Percentiles rank a stretch among this genome's conserved stretches.
These are phyloP conservation scores for Picea abies DNA, from an alignment of 83 land plant genomes.

Conservation along the genomic window DNA sequence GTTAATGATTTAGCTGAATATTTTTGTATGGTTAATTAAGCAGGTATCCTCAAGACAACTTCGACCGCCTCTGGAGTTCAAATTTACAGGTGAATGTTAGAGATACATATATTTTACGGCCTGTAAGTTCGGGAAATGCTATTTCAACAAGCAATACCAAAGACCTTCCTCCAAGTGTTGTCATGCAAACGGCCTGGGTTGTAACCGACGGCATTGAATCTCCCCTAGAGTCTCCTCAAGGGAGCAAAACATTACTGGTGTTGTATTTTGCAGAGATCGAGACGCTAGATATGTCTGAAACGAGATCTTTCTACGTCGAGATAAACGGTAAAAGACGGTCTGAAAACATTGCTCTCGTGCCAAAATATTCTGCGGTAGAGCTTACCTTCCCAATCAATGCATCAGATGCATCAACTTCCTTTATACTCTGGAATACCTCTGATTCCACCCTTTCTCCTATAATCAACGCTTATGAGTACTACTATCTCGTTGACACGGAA, in stretches of 20 bases:
- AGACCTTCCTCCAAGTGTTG: too few species aligned
- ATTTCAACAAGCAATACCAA: too few species aligned
- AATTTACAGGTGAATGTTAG: too few species aligned
- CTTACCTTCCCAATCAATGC: not conserved
- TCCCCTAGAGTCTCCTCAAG: not conserved
- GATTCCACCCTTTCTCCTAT: not conserved
- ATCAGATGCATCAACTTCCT: too few species aligned
- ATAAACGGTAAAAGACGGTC: not conserved
- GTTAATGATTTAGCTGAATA: too few species aligned
- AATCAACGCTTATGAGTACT: not conserved
- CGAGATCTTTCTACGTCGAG: not conserved
- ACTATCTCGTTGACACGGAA: not conserved
- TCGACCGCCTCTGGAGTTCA: too few species aligned
- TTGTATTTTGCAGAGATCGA: not conserved
- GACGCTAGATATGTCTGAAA: not conserved
- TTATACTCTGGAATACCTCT: not conserved
- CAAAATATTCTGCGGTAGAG: not conserved
- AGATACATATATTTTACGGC: too few species aligned
- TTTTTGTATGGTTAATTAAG: too few species aligned
- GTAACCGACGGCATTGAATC: too few species aligned
- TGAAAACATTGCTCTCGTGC: not conserved
- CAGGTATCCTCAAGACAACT: too few species aligned
- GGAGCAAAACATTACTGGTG: not conserved
- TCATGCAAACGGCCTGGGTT: too few species aligned
- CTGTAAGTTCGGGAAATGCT: too few species aligned